Evolutionary conservation across 2,329 filamentous ascomycete species (phyloP), one percentile per base, ranked within the genome.

Genomic region (Drechmeria coniospora): DNA sequence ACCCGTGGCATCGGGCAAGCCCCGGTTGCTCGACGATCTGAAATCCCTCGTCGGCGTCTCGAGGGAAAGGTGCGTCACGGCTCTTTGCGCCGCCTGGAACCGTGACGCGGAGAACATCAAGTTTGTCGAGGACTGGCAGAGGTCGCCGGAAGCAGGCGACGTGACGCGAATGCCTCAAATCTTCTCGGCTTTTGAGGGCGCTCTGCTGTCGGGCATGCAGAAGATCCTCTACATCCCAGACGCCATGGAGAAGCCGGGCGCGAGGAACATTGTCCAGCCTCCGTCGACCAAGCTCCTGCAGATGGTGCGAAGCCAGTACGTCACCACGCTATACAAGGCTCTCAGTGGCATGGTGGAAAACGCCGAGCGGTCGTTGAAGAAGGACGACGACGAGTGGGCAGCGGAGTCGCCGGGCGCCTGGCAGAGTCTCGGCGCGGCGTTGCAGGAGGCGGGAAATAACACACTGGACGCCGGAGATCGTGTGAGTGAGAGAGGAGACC

Each of bases 291-390:
- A 95, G 51, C 59, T 94, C 23, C 61, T 95, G 23, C 81, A 92
- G 49, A 83, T 86, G 70, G 83, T 95, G 11, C 72, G 86, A 37
- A 79, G 75, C 37, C 83, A 92, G 46, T 98, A 98, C 45, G 84
- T 93, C 11, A 84, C 79, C 6, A 93, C 86, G 32, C 59, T 98
- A 23, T 95, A 95, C 54, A 92, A 92, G 50, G 83, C 83, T 6
- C 58, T 98, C 21, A 92, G 82, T 42, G 90, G 87, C 14, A 87
- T 98, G 74, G 84, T 98, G 1, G 90, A 95, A 54, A 95, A 93
- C 51, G 87, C 90, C 3, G 84, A 95, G 54, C 73, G 74, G 32
- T 68, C 75, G 3, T 51, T 74, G 10, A 70, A 74, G 39, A 73
- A 71, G 39, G 58, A 69, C 1, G 73, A 77, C 25, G 67, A 73